Conservation (phyloP, 257 asterid genomes). For the Solanum pimpinellifolium region DNA sequence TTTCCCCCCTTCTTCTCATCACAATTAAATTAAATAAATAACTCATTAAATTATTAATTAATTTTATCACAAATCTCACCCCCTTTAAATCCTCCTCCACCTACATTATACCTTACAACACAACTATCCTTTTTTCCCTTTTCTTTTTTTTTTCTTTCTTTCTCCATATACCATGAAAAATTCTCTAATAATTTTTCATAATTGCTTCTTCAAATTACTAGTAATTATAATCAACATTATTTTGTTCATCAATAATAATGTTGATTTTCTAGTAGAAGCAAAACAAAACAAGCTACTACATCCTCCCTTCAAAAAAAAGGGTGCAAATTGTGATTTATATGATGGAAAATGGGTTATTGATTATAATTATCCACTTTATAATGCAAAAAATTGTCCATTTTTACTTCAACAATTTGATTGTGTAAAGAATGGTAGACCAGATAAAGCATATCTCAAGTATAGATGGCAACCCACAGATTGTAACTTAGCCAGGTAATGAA, state of each 20-base stretch:
- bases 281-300: not conserved
- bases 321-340: conserved; percentile 3
- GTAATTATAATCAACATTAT: not conserved
- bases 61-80: not conserved
- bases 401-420: conserved; percentile 15
- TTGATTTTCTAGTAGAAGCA: not conserved
- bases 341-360: conserved; percentile 23
- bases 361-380: conserved; percentile 12
- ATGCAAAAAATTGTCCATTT: conserved; percentile 9
- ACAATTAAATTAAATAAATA: not conserved
- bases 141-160: not conserved
- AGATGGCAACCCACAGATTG: conserved; percentile 23
- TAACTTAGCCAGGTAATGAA: conserved; percentile 12
- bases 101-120: not conserved
- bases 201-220: not conserved
- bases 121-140: not conserved
- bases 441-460: conserved; percentile 8
- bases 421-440: conserved; percentile 14
- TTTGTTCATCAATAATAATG: not conserved
- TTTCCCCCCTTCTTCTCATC: not conserved
- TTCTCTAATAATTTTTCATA: not conserved
- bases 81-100: not conserved
- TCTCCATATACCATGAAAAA: not conserved
- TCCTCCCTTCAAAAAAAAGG: not conserved
- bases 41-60: not conserved